These are phyloP conservation scores for Xylaria sp. DNA, from an alignment of 2,329 filamentous ascomycete species.

Conservation along the genomic window DNA sequence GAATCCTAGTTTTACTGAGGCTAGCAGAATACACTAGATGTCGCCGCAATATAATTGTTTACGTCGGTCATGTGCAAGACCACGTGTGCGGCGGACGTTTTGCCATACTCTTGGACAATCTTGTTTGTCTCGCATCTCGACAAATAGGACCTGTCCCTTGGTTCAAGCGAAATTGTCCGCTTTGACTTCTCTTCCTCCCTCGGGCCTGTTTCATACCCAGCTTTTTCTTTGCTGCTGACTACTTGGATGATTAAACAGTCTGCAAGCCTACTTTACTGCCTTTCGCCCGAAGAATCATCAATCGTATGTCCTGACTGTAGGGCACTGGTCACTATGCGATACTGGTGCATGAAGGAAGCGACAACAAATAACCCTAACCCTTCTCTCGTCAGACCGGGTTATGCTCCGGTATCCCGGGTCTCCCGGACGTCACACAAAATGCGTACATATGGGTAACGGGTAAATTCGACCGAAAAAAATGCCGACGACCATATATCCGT, in stretches of 20 bases:
- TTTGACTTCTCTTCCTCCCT: slow-evolving; percentile 9
- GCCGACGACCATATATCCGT: slow-evolving; percentile 13
- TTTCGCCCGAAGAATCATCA: slow-evolving; percentile 19
- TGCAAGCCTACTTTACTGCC: not conserved
- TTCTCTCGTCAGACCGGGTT: slow-evolving; percentile 10
- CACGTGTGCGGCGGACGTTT: not conserved
- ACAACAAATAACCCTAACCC: slow-evolving; percentile 12
- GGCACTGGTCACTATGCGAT: slow-evolving; percentile 17
- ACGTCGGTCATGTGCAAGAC: slow-evolving; percentile 19
- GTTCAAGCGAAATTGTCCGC: slow-evolving; percentile 11
- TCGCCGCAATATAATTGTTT: slow-evolving; percentile 6
- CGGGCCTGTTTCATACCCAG: slow-evolving; percentile 21
- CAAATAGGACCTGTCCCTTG: not conserved
- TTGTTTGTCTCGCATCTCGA: slow-evolving; percentile 10
- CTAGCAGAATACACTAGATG: not conserved
- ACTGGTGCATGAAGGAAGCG: not conserved
- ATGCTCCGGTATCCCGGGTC: slow-evolving; percentile 4
- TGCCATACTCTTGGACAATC: not conserved
- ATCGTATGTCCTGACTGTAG: slow-evolving; percentile 9
- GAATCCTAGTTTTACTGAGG: slow-evolving; percentile 1
- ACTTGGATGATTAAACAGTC: not conserved
- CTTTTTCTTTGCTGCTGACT: slow-evolving; percentile 4
- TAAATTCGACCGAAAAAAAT: slow-evolving; percentile 12
- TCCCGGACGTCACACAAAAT: slow-evolving; percentile 2
- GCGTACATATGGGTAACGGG: not conserved